phyloP scores from a whole-genome alignment of 2,329 filamentous ascomycete genomes.

The Sporothrix humicola region DNA sequence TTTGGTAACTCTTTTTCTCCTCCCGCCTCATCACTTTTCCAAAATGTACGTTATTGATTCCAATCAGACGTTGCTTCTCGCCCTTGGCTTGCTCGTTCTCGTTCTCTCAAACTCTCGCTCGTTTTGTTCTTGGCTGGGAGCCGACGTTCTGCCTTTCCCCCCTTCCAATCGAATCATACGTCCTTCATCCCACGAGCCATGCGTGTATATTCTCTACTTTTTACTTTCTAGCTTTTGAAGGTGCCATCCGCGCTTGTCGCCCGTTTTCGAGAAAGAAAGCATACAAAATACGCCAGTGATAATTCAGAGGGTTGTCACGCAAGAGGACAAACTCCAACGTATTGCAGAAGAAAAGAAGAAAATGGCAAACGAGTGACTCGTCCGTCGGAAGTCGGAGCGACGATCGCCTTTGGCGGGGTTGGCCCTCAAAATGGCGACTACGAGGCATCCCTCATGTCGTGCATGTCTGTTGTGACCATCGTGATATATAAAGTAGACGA shows the following conservation, averaged over 20 bases:
- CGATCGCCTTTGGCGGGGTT: not conserved
- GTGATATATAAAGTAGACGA: constrained; percentile 10
- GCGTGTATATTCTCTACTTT: too few species aligned
- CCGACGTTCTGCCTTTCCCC: too few species aligned
- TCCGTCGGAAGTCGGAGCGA: not conserved
- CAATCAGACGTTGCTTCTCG: not conserved
- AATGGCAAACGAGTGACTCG: not conserved
- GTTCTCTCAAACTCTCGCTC: constrained; percentile 16
- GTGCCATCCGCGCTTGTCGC: constrained; percentile 22
- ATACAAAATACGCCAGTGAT: not conserved
- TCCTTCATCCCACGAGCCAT: too few species aligned
- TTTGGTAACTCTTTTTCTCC: too few species aligned
- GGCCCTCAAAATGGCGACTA: not conserved
- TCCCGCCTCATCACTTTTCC: not conserved
- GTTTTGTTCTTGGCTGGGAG: not conserved
- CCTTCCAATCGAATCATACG: not conserved
- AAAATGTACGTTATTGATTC: not conserved
- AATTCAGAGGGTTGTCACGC: not conserved
- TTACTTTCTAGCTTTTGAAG: not conserved
- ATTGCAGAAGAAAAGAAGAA: not conserved
- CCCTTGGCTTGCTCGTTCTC: constrained; percentile 2
- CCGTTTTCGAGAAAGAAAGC: not conserved
- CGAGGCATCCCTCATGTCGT: not conserved
- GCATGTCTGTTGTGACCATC: not conserved
- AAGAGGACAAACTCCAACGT: not conserved